phyloP scores from a whole-genome alignment of 208 protist species.

The Paratrypanosoma confusum region DNA sequence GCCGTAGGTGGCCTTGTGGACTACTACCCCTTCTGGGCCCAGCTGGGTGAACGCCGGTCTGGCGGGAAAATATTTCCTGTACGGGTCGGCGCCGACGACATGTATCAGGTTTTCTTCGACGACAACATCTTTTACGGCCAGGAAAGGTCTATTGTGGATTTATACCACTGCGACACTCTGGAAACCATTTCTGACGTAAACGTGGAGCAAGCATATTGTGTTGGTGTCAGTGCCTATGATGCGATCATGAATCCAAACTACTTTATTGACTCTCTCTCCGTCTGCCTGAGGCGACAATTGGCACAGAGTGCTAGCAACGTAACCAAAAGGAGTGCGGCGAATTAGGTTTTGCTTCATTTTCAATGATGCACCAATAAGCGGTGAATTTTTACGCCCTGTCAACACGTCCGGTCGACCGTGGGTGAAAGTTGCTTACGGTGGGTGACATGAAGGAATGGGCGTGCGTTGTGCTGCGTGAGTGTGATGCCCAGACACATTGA shows the following conservation, averaged over 20 bases:
- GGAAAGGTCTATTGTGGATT: conserved; percentile 77
- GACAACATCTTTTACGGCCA: conserved; percentile 83
- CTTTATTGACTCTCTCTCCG: conserved; percentile 57
- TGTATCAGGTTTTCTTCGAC: conserved; percentile 81
- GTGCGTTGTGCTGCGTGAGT: no score
- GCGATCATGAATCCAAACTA: conserved; percentile 74
- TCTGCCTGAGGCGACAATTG: conserved; percentile 32
- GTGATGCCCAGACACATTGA: no score
- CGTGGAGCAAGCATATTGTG: conserved; percentile 54
- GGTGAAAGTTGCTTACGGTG: no score
- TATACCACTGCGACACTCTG: conserved; percentile 38
- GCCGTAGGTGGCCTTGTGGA: conserved; percentile 74
- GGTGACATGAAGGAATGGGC: no score
- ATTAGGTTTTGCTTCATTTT: no score
- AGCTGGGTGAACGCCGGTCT: conserved; percentile 51
- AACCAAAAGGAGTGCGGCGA: no score
- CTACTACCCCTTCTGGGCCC: conserved; percentile 83
- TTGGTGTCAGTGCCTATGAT: conserved; percentile 68
- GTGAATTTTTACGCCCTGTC: no score
- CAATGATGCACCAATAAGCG: no score
- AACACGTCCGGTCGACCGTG: no score
- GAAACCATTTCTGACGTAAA: conserved; percentile 27
- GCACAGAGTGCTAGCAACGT: not conserved
- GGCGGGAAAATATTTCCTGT: conserved; percentile 81
- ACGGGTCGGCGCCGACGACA: not conserved